Percentiles rank a stretch among this genome's conserved stretches.
Conservation (phyloP, 768 basidiomycete species). For the Rhodotorula sphaerocarpa region DNA sequence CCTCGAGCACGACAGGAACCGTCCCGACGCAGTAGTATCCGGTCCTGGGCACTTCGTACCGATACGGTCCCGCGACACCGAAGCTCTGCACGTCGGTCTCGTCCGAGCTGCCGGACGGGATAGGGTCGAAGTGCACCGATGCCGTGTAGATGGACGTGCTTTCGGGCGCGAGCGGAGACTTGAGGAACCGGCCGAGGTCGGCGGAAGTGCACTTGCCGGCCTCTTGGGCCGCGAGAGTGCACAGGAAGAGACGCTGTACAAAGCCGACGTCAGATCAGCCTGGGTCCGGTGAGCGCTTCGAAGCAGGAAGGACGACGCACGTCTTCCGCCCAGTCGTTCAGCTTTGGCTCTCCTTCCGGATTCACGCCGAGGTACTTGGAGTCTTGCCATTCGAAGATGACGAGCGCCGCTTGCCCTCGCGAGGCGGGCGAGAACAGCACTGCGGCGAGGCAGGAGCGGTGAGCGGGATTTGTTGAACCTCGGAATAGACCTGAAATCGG, state of each 20-base stretch:
- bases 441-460: slow-evolving; percentile 33
- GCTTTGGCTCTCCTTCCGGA: slow-evolving; percentile 31
- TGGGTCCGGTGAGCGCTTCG: slow-evolving; percentile 50
- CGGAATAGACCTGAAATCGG: not conserved
- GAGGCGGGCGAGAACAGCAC: slow-evolving; percentile 69
- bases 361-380: slow-evolving; percentile 64
- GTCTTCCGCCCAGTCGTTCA: slow-evolving; percentile 38
- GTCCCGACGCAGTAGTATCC: slow-evolving; percentile 93
- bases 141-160: slow-evolving; percentile 84
- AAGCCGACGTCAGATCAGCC: slow-evolving; percentile 33
- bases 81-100: not conserved
- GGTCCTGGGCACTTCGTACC: slow-evolving; percentile 71
- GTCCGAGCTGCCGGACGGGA: slow-evolving; percentile 12
- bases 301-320: slow-evolving; percentile 45
- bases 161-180: slow-evolving; percentile 52
- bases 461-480: not conserved
- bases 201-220: slow-evolving; percentile 60
- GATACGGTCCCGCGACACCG: slow-evolving; percentile 57
- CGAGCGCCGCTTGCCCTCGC: slow-evolving; percentile 81
- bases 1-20: slow-evolving; percentile 76
- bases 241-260: slow-evolving; percentile 77
- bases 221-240: slow-evolving; percentile 70
- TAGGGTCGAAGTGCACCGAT: slow-evolving; percentile 56
- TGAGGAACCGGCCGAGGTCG: slow-evolving; percentile 82
- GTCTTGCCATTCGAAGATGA: slow-evolving; percentile 93